Conservation (phyloP, 1,284 basidiomycete species). For the Vanrija humicola region DNA sequence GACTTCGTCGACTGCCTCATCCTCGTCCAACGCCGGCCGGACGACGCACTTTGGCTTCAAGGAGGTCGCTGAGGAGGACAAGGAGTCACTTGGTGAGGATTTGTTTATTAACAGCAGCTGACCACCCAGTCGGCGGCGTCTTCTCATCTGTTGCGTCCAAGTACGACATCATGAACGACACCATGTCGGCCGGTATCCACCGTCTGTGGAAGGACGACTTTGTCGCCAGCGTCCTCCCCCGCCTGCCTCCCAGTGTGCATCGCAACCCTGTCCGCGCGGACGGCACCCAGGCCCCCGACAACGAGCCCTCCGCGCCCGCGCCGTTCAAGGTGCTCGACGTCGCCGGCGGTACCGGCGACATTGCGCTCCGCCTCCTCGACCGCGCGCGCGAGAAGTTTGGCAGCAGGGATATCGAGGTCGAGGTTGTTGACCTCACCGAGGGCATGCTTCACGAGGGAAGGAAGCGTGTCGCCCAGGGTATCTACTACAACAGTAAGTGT, state of each 20-base stretch:
- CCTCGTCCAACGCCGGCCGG: constrained; percentile 14
- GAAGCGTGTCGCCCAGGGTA: constrained; percentile 85
- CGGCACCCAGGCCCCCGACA: constrained; percentile 50
- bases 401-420: constrained; percentile 81
- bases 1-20: constrained; percentile 1
- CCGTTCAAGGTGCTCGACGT: constrained; percentile 81
- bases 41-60: constrained; percentile 91
- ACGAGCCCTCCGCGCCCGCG: constrained; percentile 31
- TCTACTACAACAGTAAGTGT: constrained; percentile 88
- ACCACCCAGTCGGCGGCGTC: constrained; percentile 69
- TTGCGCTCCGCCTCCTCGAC: constrained; percentile 90
- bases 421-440: constrained; percentile 90
- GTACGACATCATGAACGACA: constrained; percentile 99
- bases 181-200: constrained; percentile 93
- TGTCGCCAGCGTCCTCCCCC: constrained; percentile 72
- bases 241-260: constrained; percentile 44
- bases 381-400: constrained; percentile 82
- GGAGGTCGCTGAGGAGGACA: constrained; percentile 73
- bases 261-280: constrained; percentile 22
- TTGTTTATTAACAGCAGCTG: not conserved
- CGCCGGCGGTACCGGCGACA: constrained; percentile 96
- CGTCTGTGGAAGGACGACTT: constrained; percentile 96
- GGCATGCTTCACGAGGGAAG: constrained; percentile 93
- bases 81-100: constrained; percentile 55
- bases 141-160: constrained; percentile 94